phyloP scores from a whole-genome alignment of 2,329 filamentous ascomycete genomes.

The Trichoderma sp. region DNA sequence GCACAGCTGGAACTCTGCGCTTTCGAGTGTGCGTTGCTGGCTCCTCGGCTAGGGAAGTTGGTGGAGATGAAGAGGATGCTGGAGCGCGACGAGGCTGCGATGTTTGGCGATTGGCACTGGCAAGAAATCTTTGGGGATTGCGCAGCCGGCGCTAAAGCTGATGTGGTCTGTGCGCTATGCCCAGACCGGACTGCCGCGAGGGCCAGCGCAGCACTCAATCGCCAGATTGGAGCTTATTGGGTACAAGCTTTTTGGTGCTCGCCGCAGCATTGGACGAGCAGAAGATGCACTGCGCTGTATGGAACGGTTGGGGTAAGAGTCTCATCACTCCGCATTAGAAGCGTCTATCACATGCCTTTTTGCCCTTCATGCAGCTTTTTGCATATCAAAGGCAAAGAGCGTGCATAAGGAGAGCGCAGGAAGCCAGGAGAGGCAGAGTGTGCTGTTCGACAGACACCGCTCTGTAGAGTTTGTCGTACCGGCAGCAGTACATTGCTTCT shows the following conservation, averaged over 20 bases:
- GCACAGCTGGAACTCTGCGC: conserved; percentile 20
- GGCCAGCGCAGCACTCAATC: not conserved
- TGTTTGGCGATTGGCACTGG: conserved; percentile 15
- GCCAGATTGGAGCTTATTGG: not conserved
- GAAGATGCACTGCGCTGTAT: conserved; percentile 3
- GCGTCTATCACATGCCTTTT: conserved; percentile 16
- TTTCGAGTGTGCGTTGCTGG: conserved; percentile 25
- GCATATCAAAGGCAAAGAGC: not conserved
- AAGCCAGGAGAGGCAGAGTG: not conserved
- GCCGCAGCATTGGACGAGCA: not conserved
- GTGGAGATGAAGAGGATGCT: conserved; percentile 1
- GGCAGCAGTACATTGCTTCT: not conserved
- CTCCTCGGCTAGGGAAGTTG: conserved; percentile 7
- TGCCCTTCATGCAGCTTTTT: not conserved
- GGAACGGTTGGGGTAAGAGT: conserved; percentile 2
- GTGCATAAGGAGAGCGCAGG: not conserved
- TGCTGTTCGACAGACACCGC: not conserved
- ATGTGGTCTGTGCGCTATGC: conserved; percentile 17
- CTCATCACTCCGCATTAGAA: conserved; percentile 12
- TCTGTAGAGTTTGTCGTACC: not conserved
- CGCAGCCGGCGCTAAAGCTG: conserved; percentile 6
- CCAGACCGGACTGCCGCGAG: not conserved
- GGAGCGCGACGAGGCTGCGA: conserved; percentile 25
- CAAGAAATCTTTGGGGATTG: conserved; percentile 6
- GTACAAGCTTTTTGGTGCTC: not conserved